Evolutionary conservation across 2,329 filamentous ascomycete species (phyloP).

Genomic region (Coniochaeta prunicola): DNA sequence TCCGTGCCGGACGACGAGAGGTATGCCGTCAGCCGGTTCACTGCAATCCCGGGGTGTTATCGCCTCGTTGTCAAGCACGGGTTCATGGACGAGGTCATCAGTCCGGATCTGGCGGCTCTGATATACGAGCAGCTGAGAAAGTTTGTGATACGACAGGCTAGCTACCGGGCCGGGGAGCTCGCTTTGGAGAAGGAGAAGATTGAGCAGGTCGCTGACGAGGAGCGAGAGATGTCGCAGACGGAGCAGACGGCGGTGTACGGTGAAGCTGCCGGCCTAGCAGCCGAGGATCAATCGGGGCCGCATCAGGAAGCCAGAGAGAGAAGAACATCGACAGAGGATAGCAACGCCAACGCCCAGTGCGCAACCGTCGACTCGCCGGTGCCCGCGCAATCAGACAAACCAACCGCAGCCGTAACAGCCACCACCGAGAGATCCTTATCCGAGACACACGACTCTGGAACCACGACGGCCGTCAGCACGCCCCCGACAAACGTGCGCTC

Average conservation of each 20-base stretch:
- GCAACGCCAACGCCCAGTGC: background rate
- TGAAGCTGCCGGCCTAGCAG: background rate
- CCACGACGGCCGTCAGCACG: background rate
- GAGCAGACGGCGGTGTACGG: background rate
- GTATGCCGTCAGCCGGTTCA: constrained; percentile 35
- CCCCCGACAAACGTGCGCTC: background rate
- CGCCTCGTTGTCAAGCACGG: constrained; percentile 64
- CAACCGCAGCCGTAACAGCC: background rate
- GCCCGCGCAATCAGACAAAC: background rate
- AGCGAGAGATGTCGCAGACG: background rate
- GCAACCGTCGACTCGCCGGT: background rate
- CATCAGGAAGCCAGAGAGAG: background rate
- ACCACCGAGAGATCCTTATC: background rate
- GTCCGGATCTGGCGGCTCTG: constrained; percentile 48
- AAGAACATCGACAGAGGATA: background rate
- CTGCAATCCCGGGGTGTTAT: constrained; percentile 55
- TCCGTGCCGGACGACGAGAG: constrained; percentile 41
- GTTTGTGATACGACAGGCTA: constrained; percentile 26
- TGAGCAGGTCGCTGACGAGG: background rate
- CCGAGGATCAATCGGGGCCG: background rate
- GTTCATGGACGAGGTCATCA: constrained; percentile 65
- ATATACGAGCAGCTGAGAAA: constrained; percentile 54
- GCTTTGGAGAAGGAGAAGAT: constrained; percentile 1
- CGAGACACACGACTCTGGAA: background rate
- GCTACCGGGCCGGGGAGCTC: constrained; percentile 12